Evolutionary conservation across 2,329 filamentous ascomycete species (phyloP).

Genomic region (Meredithiella fracta): DNA sequence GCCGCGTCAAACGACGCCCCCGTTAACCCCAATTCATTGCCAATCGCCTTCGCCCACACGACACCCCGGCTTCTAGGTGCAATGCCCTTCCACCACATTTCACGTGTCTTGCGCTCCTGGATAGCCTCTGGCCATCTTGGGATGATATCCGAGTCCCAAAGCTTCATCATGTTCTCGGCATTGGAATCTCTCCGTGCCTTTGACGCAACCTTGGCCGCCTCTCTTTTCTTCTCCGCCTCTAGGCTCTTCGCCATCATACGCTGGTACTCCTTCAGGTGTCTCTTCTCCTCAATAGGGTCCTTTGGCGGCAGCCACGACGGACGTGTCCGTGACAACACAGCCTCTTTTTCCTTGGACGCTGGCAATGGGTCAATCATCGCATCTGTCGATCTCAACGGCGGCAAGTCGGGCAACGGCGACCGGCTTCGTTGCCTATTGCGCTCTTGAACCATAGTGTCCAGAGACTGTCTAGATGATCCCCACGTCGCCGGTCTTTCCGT

Average conservation of each 20-base stretch:
- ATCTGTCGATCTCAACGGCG: constrained; percentile 54
- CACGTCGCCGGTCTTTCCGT: constrained; percentile 16
- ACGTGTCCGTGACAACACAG: constrained; percentile 61
- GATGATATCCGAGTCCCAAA: constrained; percentile 64
- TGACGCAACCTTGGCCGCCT: constrained; percentile 34
- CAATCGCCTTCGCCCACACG: constrained; percentile 56
- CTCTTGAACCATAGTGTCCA: constrained; percentile 14
- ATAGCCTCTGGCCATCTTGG: constrained; percentile 62
- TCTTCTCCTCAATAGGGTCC: constrained; percentile 76
- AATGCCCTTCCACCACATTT: constrained; percentile 71
- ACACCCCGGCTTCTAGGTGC: constrained; percentile 51
- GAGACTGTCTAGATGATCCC: constrained; percentile 14
- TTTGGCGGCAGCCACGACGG: constrained; percentile 78
- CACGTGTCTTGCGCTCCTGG: constrained; percentile 49
- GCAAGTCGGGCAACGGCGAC: constrained; percentile 47
- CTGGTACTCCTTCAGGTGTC: constrained; percentile 73
- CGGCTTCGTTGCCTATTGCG: constrained; percentile 20
- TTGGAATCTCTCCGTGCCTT: constrained; percentile 37
- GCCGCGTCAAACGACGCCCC: constrained; percentile 54
- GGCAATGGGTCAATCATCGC: constrained; percentile 75
- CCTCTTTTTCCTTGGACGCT: constrained; percentile 74
- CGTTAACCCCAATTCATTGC: constrained; percentile 54
- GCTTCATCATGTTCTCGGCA: constrained; percentile 36
- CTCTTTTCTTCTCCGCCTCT: constrained; percentile 43
- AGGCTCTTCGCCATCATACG: constrained; percentile 56